phyloP scores from a whole-genome alignment of 371 early-diverging fungal genomes.

The Synchytrium microbalum region DNA sequence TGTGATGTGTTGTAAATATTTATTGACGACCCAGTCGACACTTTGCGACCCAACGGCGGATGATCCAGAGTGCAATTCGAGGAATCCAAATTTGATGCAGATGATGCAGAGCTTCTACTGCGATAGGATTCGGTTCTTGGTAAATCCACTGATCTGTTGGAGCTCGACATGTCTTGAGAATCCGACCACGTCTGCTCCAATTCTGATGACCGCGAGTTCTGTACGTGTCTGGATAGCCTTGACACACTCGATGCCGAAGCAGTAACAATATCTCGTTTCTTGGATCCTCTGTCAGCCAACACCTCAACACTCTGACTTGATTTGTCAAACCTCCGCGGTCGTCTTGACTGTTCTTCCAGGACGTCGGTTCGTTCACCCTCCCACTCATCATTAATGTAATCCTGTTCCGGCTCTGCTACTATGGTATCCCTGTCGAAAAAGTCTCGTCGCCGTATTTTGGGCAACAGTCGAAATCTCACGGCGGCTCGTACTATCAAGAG shows the following conservation, averaged over 20 bases:
- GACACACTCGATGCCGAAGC: not conserved
- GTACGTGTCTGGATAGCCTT: not conserved
- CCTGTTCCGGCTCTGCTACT: not conserved
- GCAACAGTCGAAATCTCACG: conserved; percentile 11
- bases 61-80: not conserved
- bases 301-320: not conserved
- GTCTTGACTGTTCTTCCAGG: not conserved
- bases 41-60: not conserved
- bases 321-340: not conserved
- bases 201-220: no score
- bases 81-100: not conserved
- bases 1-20: not conserved
- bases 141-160: not conserved
- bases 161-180: not conserved
- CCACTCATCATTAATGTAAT: no score
- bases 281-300: not conserved
- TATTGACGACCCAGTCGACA: not conserved
- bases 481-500: conserved; percentile 19
- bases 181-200: not conserved
- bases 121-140: not conserved
- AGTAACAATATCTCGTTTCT: not conserved
- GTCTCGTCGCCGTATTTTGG: not conserved
- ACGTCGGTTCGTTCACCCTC: not conserved
- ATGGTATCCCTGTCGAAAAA: not conserved
- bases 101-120: not conserved